Base-by-base conservation (phyloP, 2,329 filamentous ascomycete genomes). In the Penicillium sp. region DNA sequence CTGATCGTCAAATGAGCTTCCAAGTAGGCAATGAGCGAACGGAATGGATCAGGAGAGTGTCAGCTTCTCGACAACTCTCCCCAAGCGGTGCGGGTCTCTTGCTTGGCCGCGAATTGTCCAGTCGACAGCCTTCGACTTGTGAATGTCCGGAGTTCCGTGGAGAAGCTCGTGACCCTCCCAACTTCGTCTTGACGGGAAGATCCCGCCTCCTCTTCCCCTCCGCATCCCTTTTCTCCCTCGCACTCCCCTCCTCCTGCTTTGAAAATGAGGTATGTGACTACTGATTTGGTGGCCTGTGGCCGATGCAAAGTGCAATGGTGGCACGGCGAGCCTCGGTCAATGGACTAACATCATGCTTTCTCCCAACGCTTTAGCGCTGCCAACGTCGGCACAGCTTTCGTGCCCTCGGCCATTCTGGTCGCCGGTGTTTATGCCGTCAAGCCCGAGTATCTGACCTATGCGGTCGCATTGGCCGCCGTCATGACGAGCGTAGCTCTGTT, bases 311-410 rank as follows among this genome's bases (percentile, higher is more conserved):
- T 32, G 29, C 29, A 32, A 32, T 8, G 7, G 8, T 32, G 7
- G 29, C 29, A 11, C 29, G 11, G 7, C 29, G 11, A 32, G 7
- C 11, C 29, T 11, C 29, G 8, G 3, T 32, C 29, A 32, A 32
- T 32, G 7, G 29, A 11, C 29, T 32, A 7, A 32, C 29, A 32
- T 32, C 7, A 32, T 32, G 29, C 48, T 51, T 45, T 52, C 47
- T 39, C 18, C 26, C 13, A 13, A 9, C 35, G 12, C 42, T 39
- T 26, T 45, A 65, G 62, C 56, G 54, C 61, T 53, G 52, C 64
- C 47, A 88, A 85, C 65, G 72, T 91, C 65, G 82, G 89, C 70
- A 87, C 86, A 65, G 81, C 94, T 61, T 90, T 91, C 69, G 84
- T 94, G 63, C 90, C 90, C 53, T 85, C 84, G n/a, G 82, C 78